phyloP scores from a whole-genome alignment of 495 filamentous ascomycete species.

The Talaromyces proteolyticus region DNA sequence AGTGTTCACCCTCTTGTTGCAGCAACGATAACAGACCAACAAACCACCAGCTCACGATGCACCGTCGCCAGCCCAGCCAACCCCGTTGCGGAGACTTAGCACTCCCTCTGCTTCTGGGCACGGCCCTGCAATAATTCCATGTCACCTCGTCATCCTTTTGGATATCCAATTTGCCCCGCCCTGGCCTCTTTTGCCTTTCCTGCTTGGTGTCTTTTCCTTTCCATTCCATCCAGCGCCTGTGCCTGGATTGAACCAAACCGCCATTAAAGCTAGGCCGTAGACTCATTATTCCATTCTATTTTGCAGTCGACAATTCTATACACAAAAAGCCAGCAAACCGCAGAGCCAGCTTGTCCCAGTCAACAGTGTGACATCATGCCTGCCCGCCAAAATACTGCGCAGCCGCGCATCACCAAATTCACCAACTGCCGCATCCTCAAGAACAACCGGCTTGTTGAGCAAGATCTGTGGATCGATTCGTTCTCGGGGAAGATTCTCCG shows the following conservation, averaged over 20 bases:
- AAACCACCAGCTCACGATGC: no score
- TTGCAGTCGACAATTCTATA: background rate
- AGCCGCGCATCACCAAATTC: constrained; percentile 65
- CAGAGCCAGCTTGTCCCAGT: background rate
- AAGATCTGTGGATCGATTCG: constrained; percentile 77
- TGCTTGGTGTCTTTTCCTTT: background rate
- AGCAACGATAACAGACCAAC: no score
- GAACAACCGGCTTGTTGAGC: constrained; percentile 54
- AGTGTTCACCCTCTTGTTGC: no score
- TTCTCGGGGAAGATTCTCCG: constrained; percentile 68
- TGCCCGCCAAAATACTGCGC: background rate
- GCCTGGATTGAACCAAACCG: background rate
- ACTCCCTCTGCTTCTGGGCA: background rate
- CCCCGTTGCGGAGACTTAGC: background rate
- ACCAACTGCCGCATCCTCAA: constrained; percentile 73
- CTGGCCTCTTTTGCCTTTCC: background rate
- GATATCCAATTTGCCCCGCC: background rate
- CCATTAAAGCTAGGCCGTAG: no score
- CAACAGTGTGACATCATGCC: constrained; percentile 7
- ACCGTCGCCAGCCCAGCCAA: background rate
- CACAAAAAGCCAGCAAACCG: background rate
- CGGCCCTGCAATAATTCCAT: background rate
- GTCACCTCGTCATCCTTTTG: background rate
- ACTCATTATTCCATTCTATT: background rate
- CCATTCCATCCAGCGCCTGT: background rate